A percentile compares a stretch with the other conserved stretches of the same genome.
Conservation (phyloP, 495 filamentous ascomycete genomes). For the Neurospora sp. region DNA sequence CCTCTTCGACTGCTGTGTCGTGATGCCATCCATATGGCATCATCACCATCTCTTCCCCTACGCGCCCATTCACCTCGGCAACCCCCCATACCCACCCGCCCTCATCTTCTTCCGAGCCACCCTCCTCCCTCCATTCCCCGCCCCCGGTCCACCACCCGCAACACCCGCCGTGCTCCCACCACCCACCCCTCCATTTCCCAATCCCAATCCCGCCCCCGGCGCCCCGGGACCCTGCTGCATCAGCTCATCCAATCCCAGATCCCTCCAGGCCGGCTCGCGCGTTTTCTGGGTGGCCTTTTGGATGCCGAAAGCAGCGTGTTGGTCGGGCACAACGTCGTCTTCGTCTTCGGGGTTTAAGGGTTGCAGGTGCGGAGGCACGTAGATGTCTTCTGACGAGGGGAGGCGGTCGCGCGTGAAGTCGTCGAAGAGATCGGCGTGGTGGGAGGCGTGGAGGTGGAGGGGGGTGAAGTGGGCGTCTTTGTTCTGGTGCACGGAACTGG, state of each 20-base stretch:
- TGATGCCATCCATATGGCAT: background rate
- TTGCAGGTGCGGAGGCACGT: constrained; percentile 80
- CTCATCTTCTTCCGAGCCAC: background rate
- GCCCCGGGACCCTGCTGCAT: constrained; percentile 46
- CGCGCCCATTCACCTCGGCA: constrained; percentile 32
- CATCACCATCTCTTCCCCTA: background rate
- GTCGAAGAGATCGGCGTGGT: constrained; percentile 86
- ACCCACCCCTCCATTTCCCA: background rate
- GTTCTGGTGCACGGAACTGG: constrained; percentile 41
- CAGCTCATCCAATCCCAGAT: constrained; percentile 66
- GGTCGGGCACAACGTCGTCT: constrained; percentile 93
- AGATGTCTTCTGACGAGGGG: constrained; percentile 62
- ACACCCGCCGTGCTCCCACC: constrained; percentile 12
- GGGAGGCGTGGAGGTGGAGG: constrained; percentile 73
- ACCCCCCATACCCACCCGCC: constrained; percentile 20
- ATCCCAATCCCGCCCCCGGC: constrained; percentile 4
- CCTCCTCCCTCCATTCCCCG: constrained; percentile 6
- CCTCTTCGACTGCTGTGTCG: background rate
- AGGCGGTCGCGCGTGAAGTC: constrained; percentile 65
- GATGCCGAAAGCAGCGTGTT: constrained; percentile 96
- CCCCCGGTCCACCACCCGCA: background rate
- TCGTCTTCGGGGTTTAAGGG: constrained; percentile 96
- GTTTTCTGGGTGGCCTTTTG: constrained; percentile 67
- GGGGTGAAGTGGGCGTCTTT: constrained; percentile 84
- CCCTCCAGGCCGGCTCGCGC: constrained; percentile 73